Base-by-base conservation (phyloP, 352 stramenopile species). In the Phytophthora ramorum region DNA sequence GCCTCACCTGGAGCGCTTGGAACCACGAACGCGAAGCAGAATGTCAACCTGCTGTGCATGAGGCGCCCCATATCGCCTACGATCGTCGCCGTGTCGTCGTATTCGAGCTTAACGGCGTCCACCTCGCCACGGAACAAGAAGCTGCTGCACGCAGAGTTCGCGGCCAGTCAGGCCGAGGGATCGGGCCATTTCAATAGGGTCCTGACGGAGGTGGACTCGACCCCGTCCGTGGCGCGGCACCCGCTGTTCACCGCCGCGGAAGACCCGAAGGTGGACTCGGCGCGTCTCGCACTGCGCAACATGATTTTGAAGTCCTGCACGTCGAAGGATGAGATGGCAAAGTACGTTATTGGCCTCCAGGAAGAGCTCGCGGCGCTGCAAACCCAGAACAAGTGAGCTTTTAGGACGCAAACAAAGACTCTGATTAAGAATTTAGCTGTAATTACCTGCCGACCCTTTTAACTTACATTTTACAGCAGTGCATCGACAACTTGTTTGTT, bases 261-360 rank as follows among this genome's bases (percentile, higher is more conserved):
- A 32, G 65, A 73, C 55, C 46, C 62, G 16, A 78, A 73, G 19
- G 65, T 83, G 20, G 62, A 68, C 49, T 78, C 63, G 19, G 77
- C 73, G 7, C 75, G 75, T 4, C 70, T 75, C 14, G 66, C 64
- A 19, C 56, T 87, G 64, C 78, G 78, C 46, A 72, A 83, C 48
- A 79, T 84, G 70, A 82, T 87, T 32, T 17, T 87, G 48, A 81
- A 81, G 52, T 81, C 75, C 24, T 87, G 78, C 58, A 71, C 62
- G 24, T 87, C 78, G 22, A 60, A 34, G 22, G 75, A 87, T 35
- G 78, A 87, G 43, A 76, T 87, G 69, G 70, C 68, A 52, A 76
- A 82, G 73, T 87, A 87, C 58, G 78, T 84, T 13, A 68, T 81
- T 46, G 77, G 73, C 7, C 75, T 87, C 17, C 75, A 87, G 58